phyloP scores from a whole-genome alignment of 2,329 filamentous ascomycete species.

The Ascosphaera apis region DNA sequence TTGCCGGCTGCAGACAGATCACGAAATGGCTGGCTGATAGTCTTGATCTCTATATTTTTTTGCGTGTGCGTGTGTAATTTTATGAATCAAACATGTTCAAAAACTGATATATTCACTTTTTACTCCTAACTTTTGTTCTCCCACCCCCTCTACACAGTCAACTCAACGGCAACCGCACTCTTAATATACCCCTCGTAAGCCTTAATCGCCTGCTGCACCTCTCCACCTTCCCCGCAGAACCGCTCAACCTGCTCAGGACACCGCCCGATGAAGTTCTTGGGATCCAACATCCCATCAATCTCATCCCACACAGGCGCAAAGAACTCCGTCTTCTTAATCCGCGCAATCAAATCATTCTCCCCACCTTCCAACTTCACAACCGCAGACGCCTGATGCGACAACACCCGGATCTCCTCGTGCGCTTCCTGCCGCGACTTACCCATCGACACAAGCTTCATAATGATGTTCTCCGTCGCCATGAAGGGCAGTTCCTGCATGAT shows the following conservation, averaged over 20 bases:
- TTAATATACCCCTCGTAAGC: slow-evolving; percentile 1
- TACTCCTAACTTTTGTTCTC: no score
- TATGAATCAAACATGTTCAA: no score
- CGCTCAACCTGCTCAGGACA: slow-evolving; percentile 30
- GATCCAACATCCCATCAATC: slow-evolving; percentile 42
- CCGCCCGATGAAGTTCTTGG: slow-evolving; percentile 35
- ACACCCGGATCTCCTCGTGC: slow-evolving; percentile 68
- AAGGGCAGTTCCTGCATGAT: slow-evolving; percentile 64
- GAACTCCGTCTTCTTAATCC: slow-evolving; percentile 49
- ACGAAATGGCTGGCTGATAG: no score
- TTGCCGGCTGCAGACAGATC: no score
- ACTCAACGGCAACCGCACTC: no score
- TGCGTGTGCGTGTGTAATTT: no score
- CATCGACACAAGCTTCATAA: slow-evolving; percentile 53
- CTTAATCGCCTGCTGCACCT: slow-evolving; percentile 5
- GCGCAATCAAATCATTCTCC: slow-evolving; percentile 58
- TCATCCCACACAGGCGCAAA: slow-evolving; percentile 50
- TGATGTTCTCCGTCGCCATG: slow-evolving; percentile 51
- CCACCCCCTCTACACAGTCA: no score
- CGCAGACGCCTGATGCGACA: slow-evolving; percentile 50
- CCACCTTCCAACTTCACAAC: slow-evolving; percentile 52
- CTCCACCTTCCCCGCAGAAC: slow-evolving; percentile 15
- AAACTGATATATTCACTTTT: no score
- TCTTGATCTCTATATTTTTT: no score
- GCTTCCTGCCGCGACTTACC: slow-evolving; percentile 56